Base-by-base conservation (phyloP, 805 yeast genomes). In the Starmerella apicola region DNA sequence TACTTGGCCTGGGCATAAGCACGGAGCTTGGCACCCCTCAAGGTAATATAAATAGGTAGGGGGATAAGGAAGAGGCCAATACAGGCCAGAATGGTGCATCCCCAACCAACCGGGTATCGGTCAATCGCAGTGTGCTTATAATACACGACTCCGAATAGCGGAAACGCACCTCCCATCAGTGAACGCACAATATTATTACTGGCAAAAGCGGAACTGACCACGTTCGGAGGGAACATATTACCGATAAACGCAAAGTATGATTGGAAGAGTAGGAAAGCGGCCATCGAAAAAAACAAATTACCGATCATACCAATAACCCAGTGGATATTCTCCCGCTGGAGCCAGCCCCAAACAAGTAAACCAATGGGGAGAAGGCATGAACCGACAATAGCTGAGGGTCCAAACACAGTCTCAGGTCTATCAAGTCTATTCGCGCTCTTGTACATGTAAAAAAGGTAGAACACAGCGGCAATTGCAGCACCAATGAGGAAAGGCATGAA, bases 51-150 rank as follows among this genome's bases (percentile, higher is more conserved):
- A 10, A 72, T 58, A 4, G 64, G 48, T 21, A 71, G 62, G 8
- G 78, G 78, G 36, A 73, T 70, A 62, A 74, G 55, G 0, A 53
- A 64, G 17, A 67, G 35, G 6, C 65, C 51, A 34, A 69, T 47
- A 46, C 69, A 65, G 0, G 67, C 74, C 33, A 70, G 51, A 8
- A 72, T 51, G 6, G 70, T 60, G 7, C 71, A 61, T 2, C 79
- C 79, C 77, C 76, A 74, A 1, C 66, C 80, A 15, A 74, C 74
- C 2, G 80, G 79, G 51, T 61, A 76, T 30, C 62, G 65, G 2
- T 57, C 36, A 15, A 51, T 56, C 2, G 56, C 53, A 27, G 54
- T 34, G 30, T 52, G 70, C 42, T 64, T 59, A 54, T 69, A 79
- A 70, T 78, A 66, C 19, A 71, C 69, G 26, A 64, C 54, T 5